Evolutionary conservation across 176 grass and related monocot genomes (phyloP), one percentile per base, ranked within the genome.

Genomic region (Thalia dealbata): DNA sequence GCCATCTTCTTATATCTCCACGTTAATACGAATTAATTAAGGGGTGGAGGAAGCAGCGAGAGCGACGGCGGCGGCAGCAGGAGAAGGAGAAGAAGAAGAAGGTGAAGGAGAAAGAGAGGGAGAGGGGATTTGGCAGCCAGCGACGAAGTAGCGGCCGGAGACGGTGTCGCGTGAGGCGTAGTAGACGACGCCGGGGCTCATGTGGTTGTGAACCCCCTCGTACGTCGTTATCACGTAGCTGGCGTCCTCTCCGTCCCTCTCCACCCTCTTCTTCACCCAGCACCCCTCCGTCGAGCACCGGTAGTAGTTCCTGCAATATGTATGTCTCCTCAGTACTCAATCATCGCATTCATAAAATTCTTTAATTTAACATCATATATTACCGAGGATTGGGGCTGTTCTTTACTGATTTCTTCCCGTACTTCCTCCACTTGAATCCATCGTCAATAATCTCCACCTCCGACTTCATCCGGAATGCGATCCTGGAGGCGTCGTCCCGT

Each of bases 361-460:
- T n/a, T n/a, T n/a, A n/a, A n/a, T n/a, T n/a, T n/a, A n/a, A n/a
- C n/a, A n/a, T 19, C 10, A 16, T 44, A 66, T n/a, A 29, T 29
- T 88, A 96, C 92, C 92, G 90, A 24, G 89, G 92, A 58, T 96
- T 92, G 12, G 89, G 89, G 84, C 86, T 96, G 82, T 92, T 92
- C 84, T 96, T 96, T 72, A 96, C 89, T 25, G 93, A 90, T 51
- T 92, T 96, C 84, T 96, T 96, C 76, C 93, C 89, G 48, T 96
- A 96, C 75, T 96, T 96, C 21, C 93, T 78, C 93, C 89, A 96
- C 78, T 90, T 96, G 84, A 87, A 96, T 18, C 92, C 92, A 44
- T 96, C 92, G 50, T 96, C 87, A 0, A 96, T 76, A 28, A 88
- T 82, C 82, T 96, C 92, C 54, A 84, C 27, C 75, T 92, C 89